These are phyloP conservation scores for Ogataea angusta DNA, from an alignment of 805 yeast species.

Conservation along the genomic window DNA sequence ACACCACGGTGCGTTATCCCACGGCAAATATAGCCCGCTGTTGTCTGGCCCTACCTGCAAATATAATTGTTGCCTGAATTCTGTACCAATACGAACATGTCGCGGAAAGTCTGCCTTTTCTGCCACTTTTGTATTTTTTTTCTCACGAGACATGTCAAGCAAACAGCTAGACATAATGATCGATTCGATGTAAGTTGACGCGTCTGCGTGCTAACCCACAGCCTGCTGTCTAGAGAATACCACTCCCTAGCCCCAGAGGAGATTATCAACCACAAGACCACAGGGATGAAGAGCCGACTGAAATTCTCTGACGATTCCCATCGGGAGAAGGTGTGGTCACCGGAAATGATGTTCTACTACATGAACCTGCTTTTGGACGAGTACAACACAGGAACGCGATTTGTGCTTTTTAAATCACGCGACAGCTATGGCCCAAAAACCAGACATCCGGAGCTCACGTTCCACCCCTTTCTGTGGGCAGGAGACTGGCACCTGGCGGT, in stretches of 20 bases:
- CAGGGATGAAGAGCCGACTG: constrained; percentile 27
- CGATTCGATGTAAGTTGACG: constrained; percentile 21
- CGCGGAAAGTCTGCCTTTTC: constrained; percentile 21
- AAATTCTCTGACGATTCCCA: constrained; percentile 30
- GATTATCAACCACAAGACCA: constrained; percentile 20
- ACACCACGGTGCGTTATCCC: no score
- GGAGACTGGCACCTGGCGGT: constrained; percentile 35
- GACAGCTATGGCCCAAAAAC: constrained; percentile 29
- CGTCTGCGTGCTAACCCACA: not conserved
- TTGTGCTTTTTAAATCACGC: constrained; percentile 24
- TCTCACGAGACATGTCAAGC: constrained; percentile 1
- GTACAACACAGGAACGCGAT: constrained; percentile 11
- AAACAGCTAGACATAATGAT: constrained; percentile 14
- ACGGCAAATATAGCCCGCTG: no score
- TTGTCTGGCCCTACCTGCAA: not conserved
- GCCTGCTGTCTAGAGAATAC: constrained; percentile 24
- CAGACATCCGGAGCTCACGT: constrained; percentile 18
- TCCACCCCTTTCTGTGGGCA: constrained; percentile 32
- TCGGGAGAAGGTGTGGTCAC: constrained; percentile 25
- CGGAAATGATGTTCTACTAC: constrained; percentile 31
- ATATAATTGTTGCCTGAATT: not conserved
- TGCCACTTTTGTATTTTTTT: constrained; percentile 3
- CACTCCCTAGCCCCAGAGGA: constrained; percentile 27
- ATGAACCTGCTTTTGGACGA: constrained; percentile 28
- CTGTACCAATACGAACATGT: not conserved